phyloP scores from a whole-genome alignment of 73 alveolate species.

The Stentor coeruleus region DNA sequence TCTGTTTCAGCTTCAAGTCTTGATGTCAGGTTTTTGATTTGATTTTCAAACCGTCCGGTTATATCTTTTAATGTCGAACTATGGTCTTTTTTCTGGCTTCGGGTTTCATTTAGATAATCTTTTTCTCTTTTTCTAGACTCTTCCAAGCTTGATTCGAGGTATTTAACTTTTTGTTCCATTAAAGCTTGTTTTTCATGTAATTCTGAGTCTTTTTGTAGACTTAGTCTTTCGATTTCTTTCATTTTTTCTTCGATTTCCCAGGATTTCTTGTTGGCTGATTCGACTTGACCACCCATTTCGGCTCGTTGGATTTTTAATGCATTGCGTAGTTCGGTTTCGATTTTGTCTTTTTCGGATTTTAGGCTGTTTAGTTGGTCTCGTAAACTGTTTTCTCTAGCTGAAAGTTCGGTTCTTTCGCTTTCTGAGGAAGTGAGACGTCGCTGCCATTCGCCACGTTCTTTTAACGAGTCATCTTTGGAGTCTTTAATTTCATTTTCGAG shows the following conservation, averaged over 20 bases:
- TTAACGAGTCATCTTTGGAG: constrained; percentile 47
- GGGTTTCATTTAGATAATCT: constrained; percentile 35
- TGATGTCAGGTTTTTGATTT: neutral
- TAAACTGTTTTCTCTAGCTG: constrained; percentile 65
- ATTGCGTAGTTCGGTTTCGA: constrained; percentile 59
- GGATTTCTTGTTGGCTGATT: constrained; percentile 41
- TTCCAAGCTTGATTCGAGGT: constrained; percentile 49
- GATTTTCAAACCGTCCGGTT: neutral
- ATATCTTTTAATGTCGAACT: constrained; percentile 16
- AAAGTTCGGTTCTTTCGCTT: constrained; percentile 71
- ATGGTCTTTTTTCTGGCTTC: constrained; percentile 43
- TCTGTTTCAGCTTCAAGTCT: constrained; percentile 18
- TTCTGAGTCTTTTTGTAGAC: neutral
- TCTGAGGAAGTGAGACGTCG: constrained; percentile 51
- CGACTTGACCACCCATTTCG: constrained; percentile 48
- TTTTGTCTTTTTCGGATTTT: constrained; percentile 60
- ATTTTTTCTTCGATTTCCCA: constrained; percentile 55
- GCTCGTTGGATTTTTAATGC: constrained; percentile 56
- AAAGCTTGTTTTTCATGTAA: constrained; percentile 82
- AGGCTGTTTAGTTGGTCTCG: constrained; percentile 59
- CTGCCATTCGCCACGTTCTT: constrained; percentile 50
- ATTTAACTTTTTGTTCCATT: constrained; percentile 59
- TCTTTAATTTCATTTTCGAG: constrained; percentile 72
- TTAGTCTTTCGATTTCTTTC: constrained; percentile 73
- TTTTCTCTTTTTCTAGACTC: constrained; percentile 36